Base-by-base conservation (phyloP, 805 yeast genomes). In the Metschnikowia drakensbergensis region DNA sequence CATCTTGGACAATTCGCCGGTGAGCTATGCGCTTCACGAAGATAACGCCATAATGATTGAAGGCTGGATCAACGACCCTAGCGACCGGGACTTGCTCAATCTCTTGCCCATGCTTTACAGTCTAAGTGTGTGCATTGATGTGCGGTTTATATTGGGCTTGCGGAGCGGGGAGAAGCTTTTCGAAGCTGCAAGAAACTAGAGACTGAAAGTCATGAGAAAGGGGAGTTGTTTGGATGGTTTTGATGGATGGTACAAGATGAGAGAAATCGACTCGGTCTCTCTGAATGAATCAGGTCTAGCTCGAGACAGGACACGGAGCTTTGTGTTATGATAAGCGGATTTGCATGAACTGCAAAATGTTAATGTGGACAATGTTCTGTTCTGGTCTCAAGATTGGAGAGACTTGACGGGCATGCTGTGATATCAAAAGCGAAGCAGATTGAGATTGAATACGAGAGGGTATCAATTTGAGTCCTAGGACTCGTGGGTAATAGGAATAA, bases 41-140 rank as follows among this genome's bases (percentile, higher is more conserved):
- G 84, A 84, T 55, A 94, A 94, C 61, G 99, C 96, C 1, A 84
- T 94, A 23, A 83, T 86, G 70, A 89, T 94, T 5, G 97, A 91
- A 67, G 98, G 99, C 40, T 94, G 99, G 99, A 89, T 94, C 53
- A 88, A 87, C 61, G 99, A 94, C 66, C 96, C 95, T n/a, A 80
- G 84, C 33, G 99, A 94, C 62, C 73, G 83, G 23, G 96, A 89
- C 59, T 70, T 94, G 50, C 71, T 94, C 66, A 83, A 89, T 58
- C 68, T 94, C 45, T 65, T 94, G 37, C 98, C 99, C 1, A 69
- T 94, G 60, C 68, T 89, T 37, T 79, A 83, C 58, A 84, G 92
- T 27, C 67, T 94, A 59, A 75, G 96, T 49, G 79, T 81, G 53
- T 82, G 92, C 27, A 82, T 89, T 6, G 99, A 92, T 65, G 97